Base-by-base conservation (phyloP, 108 stramenopile genomes). In the Pseudonitzschia pungens region DNA sequence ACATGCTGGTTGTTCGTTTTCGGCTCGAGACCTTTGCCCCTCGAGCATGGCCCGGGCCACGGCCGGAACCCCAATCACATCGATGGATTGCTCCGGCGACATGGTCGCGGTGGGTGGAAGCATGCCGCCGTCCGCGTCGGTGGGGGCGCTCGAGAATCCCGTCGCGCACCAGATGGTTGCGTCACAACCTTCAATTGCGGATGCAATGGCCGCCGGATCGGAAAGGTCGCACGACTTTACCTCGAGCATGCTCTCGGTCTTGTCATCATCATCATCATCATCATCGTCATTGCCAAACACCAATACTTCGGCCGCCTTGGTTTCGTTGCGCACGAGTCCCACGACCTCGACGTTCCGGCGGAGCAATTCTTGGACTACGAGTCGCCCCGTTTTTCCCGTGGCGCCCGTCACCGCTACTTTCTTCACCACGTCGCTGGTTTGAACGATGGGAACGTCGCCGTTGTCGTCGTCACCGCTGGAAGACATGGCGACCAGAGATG, bases 141-240 rank as follows among this genome's bases (percentile, higher is more conserved):
- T 5, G 0, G 57, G 29, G 29, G 11, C 57, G n/a, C 40, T 33
- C 12, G 77, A 69, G 73, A 94, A 91, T 42, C 93, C 93, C 0
- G 93, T 92, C 20, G 93, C 90, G 59, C 88, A 89, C 93, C 93
- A 94, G 72, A 94, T 86, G 27, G 81, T 85, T 10, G 88, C 89
- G 74, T 94, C 90, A 24, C 85, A 81, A 29, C 71, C 79, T 7
- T 68, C 53, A 29, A 89, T 14, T 31, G 79, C 85, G 6, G 52
- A 26, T 11, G 77, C 40, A 15, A 91, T 77, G 43, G 82, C 73
- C 2, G 75, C 31, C 53, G 71, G 66, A 42, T 64, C 69, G 28
- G 79, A 73, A 60, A 92, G 70, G 53, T 89, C 84, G 53, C 81
- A 82, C 67, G 78, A 53, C 41, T 79, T 65, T 45, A 92, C 84